phyloP scores from a whole-genome alignment of 2,329 filamentous ascomycete genomes.

The Didymella pinodella region DNA sequence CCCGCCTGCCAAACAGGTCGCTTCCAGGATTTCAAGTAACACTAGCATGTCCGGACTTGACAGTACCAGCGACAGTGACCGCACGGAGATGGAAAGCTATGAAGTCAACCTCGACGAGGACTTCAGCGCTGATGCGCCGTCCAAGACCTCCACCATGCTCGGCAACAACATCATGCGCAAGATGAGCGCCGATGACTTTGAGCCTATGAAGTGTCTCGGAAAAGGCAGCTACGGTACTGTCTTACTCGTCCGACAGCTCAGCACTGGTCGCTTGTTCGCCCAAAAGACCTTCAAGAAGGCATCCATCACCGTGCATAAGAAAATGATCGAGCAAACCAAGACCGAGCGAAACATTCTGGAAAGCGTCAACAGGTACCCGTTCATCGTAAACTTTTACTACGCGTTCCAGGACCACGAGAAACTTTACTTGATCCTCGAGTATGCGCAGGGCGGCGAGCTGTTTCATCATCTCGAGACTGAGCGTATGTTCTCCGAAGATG shows the following conservation, averaged over 20 bases:
- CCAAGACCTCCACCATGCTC: constrained; percentile 46
- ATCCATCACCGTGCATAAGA: constrained; percentile 92
- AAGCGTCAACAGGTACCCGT: constrained; percentile 94
- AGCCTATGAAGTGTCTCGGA: constrained; percentile 87
- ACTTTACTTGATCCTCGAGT: constrained; percentile 95
- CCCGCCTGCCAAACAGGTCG: constrained; percentile 37
- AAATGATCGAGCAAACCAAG: constrained; percentile 95
- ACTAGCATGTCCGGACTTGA: constrained; percentile 64
- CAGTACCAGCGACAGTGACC: constrained; percentile 66
- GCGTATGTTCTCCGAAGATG: constrained; percentile 91
- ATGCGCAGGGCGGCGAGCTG: constrained; percentile 94
- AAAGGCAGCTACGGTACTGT: constrained; percentile 98
- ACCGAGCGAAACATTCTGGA: constrained; percentile 95
- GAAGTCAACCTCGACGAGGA: constrained; percentile 85
- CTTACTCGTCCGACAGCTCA: constrained; percentile 85
- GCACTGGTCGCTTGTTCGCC: constrained; percentile 88
- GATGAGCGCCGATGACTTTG: constrained; percentile 91
- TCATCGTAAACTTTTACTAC: constrained; percentile 97
- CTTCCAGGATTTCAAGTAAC: constrained; percentile 60
- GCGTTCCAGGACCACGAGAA: constrained; percentile 98
- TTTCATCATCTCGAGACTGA: constrained; percentile 95
- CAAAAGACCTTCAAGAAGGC: constrained; percentile 99
- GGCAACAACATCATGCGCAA: constrained; percentile 70
- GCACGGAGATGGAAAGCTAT: constrained; percentile 80
- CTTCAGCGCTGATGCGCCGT: constrained; percentile 70